Evolutionary conservation across 164 flowering plant genomes (phyloP), one percentile per base, ranked within the genome.

Genomic region (Chimonanthus praecox): DNA sequence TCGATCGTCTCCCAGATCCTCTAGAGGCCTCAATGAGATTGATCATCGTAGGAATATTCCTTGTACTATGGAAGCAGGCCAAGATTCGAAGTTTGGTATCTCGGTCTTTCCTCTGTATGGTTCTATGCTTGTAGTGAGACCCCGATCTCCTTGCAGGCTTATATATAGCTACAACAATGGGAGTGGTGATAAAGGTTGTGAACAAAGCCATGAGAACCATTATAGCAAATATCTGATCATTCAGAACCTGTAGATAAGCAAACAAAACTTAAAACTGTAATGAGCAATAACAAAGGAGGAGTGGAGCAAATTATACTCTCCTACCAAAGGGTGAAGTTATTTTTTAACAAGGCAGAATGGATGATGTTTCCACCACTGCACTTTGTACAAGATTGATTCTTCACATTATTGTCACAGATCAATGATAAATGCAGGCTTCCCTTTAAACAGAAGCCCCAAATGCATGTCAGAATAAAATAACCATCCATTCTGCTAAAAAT

Each of bases 161-260:
- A 46, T 90, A 90, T 47, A 89, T 73, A 0, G 89, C 88, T 62
- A 79, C 73, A 1, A 90, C 93, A 0, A 84, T 33, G 2, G 95
- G 95, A 1, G 93, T 90, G 1, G 95, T 89, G 71, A 90, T 85
- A 79, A 90, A 89, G 15, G 95, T 90, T 2, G 95, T 90, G 89
- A 90, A 84, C 21, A 90, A 75, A 47, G 95, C 95, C 95, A 90
- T 90, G 58, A 90, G 67, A 63, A 90, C 90, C 86, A 88, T 77
- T 73, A 90, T 89, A 0, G 95, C 90, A 74, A 89, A 90, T 7
- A 92, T 90, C 67, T 90, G 89, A 79, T 90, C 95, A 63, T 90
- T 90, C 77, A 90, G 64, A 5, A 90, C 95, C 95, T 90, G 83
- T 65, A 60, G 50, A 18, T 13, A 51, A 66, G 3, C 47, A 16